phyloP scores from a whole-genome alignment of 2,329 filamentous ascomycete species.

The Aspergillus carbonarius region DNA sequence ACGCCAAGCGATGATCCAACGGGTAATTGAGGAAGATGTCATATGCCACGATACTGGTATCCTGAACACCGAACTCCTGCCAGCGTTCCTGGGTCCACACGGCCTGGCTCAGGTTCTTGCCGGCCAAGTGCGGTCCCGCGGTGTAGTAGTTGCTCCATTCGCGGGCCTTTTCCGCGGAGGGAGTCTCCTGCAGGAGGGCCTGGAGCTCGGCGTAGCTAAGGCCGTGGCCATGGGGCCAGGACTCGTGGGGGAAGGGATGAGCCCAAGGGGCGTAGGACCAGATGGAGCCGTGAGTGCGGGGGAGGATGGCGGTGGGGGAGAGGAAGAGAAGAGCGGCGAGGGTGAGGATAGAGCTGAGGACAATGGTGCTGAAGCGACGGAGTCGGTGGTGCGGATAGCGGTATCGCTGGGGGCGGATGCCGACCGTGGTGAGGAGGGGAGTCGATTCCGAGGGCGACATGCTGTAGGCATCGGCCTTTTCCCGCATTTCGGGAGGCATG shows the following conservation, averaged over 20 bases:
- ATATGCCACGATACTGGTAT: conserved; percentile 63
- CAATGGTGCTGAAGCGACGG: conserved; percentile 43
- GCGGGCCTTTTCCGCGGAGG: conserved; percentile 55
- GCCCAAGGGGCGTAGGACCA: conserved; percentile 44
- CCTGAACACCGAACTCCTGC: conserved; percentile 66
- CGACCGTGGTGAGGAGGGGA: conserved; percentile 42
- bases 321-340: conserved; percentile 43
- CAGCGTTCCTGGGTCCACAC: conserved; percentile 73
- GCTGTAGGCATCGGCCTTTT: conserved; percentile 34
- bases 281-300: conserved; percentile 37
- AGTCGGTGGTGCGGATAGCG: conserved; percentile 45
- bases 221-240: conserved; percentile 46
- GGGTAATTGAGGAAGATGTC: conserved; percentile 79
- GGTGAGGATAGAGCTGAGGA: conserved; percentile 40
- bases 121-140: conserved; percentile 70
- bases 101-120: conserved; percentile 74
- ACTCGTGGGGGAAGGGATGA: conserved; percentile 35
- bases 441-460: conserved; percentile 42
- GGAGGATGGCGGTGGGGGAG: conserved; percentile 39
- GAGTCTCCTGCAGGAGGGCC: conserved; percentile 54
- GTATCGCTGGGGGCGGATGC: conserved; percentile 38
- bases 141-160: conserved; percentile 81
- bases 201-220: conserved; percentile 57
- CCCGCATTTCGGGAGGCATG: conserved; percentile 30
- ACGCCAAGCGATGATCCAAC: conserved; percentile 65